These are phyloP conservation scores for Xylaria sp. DNA, from an alignment of 495 filamentous ascomycete species.

Conservation along the genomic window DNA sequence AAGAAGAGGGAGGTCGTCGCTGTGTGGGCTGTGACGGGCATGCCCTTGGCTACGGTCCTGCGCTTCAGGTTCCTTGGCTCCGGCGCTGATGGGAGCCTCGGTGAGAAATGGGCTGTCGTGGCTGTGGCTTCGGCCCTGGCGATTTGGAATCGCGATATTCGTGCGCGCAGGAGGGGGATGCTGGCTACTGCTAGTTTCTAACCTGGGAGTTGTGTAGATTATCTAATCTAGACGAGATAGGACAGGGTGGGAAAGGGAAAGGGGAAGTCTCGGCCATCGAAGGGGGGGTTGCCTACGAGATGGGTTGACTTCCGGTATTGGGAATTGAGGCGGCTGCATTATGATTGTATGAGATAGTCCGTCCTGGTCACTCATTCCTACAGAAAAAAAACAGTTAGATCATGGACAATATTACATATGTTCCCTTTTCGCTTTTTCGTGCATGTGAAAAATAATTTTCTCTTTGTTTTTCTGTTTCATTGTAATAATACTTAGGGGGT, in stretches of 20 bases:
- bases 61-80: slow-evolving; percentile 40
- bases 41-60: slow-evolving; percentile 32
- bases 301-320: too few relatives aligned
- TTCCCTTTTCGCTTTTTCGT: too few relatives aligned
- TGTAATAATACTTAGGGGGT: too few relatives aligned
- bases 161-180: background rate
- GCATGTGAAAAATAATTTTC: too few relatives aligned
- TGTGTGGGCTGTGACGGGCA: slow-evolving; percentile 24
- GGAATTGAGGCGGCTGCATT: too few relatives aligned
- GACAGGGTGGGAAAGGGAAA: background rate
- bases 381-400: too few relatives aligned
- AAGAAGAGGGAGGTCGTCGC: slow-evolving; percentile 42
- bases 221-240: background rate
- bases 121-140: slow-evolving; percentile 38
- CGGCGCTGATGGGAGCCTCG: slow-evolving; percentile 37
- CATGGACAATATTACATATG: too few relatives aligned
- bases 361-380: too few relatives aligned
- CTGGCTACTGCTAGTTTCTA: slow-evolving; percentile 5
- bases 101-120: slow-evolving; percentile 44
- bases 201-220: background rate
- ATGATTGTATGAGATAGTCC: too few relatives aligned
- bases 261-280: background rate
- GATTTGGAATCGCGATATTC: slow-evolving; percentile 34
- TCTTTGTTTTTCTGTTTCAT: too few relatives aligned
- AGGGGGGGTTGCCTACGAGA: too few relatives aligned